Percentiles rank a stretch among this genome's conserved stretches.
These are phyloP conservation scores for Sporisorium graminicola DNA, from an alignment of 1,284 basidiomycete genomes.

Conservation along the genomic window DNA sequence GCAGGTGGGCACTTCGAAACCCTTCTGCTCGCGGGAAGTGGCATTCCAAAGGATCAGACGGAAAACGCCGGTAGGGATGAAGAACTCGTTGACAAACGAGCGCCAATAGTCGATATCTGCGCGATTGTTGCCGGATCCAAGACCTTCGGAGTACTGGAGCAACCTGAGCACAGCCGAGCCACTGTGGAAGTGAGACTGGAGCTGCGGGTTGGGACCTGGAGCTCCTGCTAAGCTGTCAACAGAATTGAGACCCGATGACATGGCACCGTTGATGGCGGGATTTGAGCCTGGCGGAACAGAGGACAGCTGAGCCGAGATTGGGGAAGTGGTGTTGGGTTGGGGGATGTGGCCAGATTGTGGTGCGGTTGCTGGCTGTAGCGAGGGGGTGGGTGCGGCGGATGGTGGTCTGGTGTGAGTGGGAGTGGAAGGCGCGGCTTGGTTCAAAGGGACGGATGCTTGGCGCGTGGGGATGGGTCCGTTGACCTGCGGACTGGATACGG, in stretches of 20 bases:
- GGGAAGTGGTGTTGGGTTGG: conserved; percentile 26
- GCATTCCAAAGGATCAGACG: conserved; percentile 54
- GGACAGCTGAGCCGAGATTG: conserved; percentile 15
- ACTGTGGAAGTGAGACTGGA: conserved; percentile 34
- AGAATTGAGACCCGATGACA: conserved; percentile 12
- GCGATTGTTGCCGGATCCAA: conserved; percentile 35
- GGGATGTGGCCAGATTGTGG: conserved; percentile 8
- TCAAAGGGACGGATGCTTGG: conserved; percentile 35
- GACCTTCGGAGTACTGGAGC: conserved; percentile 50
- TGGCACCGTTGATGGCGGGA: conserved; percentile 2
- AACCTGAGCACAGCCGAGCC: conserved; percentile 48
- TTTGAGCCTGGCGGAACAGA: neutral
- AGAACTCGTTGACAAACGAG: conserved; percentile 54
- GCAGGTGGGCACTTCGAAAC: conserved; percentile 54
- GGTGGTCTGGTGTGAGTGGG: conserved; percentile 45
- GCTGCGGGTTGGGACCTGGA: conserved; percentile 45
- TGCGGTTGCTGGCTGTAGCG: conserved; percentile 29
- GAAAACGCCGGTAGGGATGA: conserved; percentile 45
- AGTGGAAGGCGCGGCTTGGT: conserved; percentile 38
- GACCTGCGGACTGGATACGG: conserved; percentile 32
- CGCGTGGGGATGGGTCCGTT: conserved; percentile 31
- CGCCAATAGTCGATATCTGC: conserved; percentile 54
- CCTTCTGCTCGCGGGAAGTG: conserved; percentile 56
- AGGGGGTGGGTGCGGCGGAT: conserved; percentile 38
- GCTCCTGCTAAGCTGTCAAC: conserved; percentile 18